phyloP scores from a whole-genome alignment of 495 filamentous ascomycete species.

The Penicillium simplicissimum region DNA sequence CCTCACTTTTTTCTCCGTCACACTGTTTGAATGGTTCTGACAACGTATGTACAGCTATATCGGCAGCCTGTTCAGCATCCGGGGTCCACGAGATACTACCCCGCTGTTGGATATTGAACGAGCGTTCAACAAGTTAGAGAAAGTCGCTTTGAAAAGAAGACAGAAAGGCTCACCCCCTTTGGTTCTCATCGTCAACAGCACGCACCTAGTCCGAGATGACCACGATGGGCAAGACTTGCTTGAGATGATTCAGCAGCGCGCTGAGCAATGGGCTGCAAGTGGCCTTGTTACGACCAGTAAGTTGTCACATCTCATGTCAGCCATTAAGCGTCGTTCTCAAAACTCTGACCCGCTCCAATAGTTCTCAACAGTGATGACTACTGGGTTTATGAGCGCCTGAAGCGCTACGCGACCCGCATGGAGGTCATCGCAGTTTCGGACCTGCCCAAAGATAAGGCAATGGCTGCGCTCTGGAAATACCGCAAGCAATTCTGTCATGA shows the following conservation, averaged over 20 bases:
- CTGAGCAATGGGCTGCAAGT: slow-evolving; percentile 91
- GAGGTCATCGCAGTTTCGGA: slow-evolving; percentile 83
- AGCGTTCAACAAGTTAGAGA: slow-evolving; percentile 96
- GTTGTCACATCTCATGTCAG: slow-evolving; percentile 1
- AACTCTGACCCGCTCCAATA: slow-evolving; percentile 12
- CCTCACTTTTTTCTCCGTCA: background rate
- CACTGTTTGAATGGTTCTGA: slow-evolving; percentile 16
- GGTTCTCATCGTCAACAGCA: slow-evolving; percentile 86
- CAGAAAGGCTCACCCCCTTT: slow-evolving; percentile 61
- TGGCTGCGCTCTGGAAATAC: slow-evolving; percentile 72
- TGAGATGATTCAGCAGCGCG: slow-evolving; percentile 92
- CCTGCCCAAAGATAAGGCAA: slow-evolving; percentile 73
- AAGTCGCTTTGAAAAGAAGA: slow-evolving; percentile 77
- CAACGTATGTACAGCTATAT: slow-evolving; percentile 73
- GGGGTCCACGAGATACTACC: slow-evolving; percentile 86
- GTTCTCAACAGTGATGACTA: slow-evolving; percentile 95
- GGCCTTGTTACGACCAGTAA: slow-evolving; percentile 76
- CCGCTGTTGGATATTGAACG: slow-evolving; percentile 92
- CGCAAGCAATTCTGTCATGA: slow-evolving; percentile 70
- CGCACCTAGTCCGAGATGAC: slow-evolving; percentile 87
- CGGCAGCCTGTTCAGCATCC: slow-evolving; percentile 89
- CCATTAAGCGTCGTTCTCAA: no score
- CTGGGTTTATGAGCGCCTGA: slow-evolving; percentile 94
- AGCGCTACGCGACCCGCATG: slow-evolving; percentile 88
- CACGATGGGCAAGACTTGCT: slow-evolving; percentile 88